Evolutionary conservation across 1,139 yeast genomes (phyloP).

Genomic region (Hansenula sp.): DNA sequence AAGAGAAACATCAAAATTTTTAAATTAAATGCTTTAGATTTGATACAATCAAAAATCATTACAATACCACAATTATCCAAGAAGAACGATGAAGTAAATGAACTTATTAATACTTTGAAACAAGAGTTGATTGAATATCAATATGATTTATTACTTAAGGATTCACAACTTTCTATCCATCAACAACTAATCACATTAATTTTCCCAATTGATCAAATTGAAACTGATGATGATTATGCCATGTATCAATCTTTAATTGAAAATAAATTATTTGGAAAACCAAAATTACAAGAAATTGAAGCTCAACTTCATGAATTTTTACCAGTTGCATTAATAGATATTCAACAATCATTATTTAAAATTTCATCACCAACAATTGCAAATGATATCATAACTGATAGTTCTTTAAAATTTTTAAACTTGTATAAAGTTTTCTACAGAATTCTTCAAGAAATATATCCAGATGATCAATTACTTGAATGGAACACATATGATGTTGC

Average conservation of each 20-base stretch:
- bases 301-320: constrained; percentile 42
- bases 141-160: constrained; percentile 38
- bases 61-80: constrained; percentile 34
- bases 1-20: constrained; percentile 31
- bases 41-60: constrained; percentile 49
- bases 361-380: constrained; percentile 61
- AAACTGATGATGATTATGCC: constrained; percentile 41
- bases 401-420: constrained; percentile 44
- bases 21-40: constrained; percentile 56
- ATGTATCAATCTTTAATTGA: constrained; percentile 63
- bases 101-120: constrained; percentile 31
- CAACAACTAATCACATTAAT: constrained; percentile 66
- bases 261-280: constrained; percentile 51
- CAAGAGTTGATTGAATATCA: constrained; percentile 38
- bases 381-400: constrained; percentile 45
- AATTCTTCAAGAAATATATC: constrained; percentile 29
- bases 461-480: constrained; percentile 30
- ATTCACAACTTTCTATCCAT: constrained; percentile 49
- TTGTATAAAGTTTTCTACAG: constrained; percentile 53
- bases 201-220: constrained; percentile 50
- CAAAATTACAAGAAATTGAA: constrained; percentile 38
- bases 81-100: constrained; percentile 32
- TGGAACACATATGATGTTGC: constrained; percentile 61
- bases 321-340: constrained; percentile 60
- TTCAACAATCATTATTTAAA: constrained; percentile 49